A percentile compares a stretch with the other conserved stretches of the same genome.
phyloP scores from a whole-genome alignment of 768 basidiomycete species.

The Kwoniella shandongensis region DNA sequence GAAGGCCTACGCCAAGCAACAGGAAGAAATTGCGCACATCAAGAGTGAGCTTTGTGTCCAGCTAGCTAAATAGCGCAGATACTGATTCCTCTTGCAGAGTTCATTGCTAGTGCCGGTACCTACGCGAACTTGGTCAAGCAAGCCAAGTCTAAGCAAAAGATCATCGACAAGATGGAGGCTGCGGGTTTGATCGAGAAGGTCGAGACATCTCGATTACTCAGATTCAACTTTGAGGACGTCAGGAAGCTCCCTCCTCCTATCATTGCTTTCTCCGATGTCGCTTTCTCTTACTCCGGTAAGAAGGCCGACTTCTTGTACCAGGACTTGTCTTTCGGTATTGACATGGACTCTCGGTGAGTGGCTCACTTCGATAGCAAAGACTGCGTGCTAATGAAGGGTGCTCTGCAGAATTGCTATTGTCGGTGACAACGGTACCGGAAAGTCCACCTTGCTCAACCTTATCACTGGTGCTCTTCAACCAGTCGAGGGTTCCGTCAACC shows the following conservation, averaged over 20 bases:
- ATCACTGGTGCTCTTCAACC: constrained; percentile 82
- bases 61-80: not conserved
- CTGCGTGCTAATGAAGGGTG: not conserved
- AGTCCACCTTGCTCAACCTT: constrained; percentile 85
- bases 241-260: constrained; percentile 92
- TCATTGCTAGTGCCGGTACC: constrained; percentile 99
- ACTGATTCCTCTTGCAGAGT: constrained; percentile 58
- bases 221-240: constrained; percentile 96
- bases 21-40: constrained; percentile 97
- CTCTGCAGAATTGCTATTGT: constrained; percentile 75
- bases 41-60: constrained; percentile 66
- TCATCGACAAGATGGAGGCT: constrained; percentile 99
- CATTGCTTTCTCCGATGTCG: constrained; percentile 91
- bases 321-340: constrained; percentile 93
- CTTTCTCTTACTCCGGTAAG: constrained; percentile 92
- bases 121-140: constrained; percentile 98
- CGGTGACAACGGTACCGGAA: constrained; percentile 92
- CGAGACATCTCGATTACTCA: constrained; percentile 68
- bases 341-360: constrained; percentile 57
- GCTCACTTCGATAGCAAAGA: not conserved
- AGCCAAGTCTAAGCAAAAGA: constrained; percentile 99
- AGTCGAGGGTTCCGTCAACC: constrained; percentile 78
- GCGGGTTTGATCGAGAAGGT: constrained; percentile 93
- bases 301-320: constrained; percentile 83
- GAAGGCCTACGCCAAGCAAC: constrained; percentile 98